These are phyloP conservation scores for Castanopsis chinensis DNA, from an alignment of 306 rosid genomes.

Conservation along the genomic window DNA sequence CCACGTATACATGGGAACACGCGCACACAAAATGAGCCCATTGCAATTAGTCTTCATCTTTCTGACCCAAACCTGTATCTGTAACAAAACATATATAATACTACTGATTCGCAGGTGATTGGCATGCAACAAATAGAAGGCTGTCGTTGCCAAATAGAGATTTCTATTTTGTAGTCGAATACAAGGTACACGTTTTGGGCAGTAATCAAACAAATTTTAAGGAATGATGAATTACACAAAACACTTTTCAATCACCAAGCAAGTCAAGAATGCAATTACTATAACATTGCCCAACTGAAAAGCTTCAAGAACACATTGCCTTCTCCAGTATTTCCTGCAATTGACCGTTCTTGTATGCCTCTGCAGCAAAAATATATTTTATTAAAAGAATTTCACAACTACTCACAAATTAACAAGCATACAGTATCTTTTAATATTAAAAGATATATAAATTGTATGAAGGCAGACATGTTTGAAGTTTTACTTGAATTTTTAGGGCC, in stretches of 20 bases:
- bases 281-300: neutral
- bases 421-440: neutral
- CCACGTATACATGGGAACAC: neutral
- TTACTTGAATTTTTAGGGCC: neutral
- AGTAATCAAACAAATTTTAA: conserved; percentile 5
- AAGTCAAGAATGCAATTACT: neutral
- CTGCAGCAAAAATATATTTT: conserved; percentile 36
- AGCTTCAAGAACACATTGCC: conserved; percentile 72
- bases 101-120: neutral
- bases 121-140: neutral
- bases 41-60: neutral
- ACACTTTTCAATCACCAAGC: neutral
- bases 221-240: conserved; percentile 14
- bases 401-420: neutral
- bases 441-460: neutral
- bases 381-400: neutral
- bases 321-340: conserved; percentile 84
- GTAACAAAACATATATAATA: neutral
- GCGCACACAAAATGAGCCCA: neutral
- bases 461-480: neutral
- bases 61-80: neutral
- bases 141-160: neutral
- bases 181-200: neutral
- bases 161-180: conserved; percentile 7
- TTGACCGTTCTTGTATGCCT: conserved; percentile 81